Evolutionary conservation across 2,329 filamentous ascomycete species (phyloP), one percentile per base, ranked within the genome.

Genomic region (Beauveria rudraprayagi): DNA sequence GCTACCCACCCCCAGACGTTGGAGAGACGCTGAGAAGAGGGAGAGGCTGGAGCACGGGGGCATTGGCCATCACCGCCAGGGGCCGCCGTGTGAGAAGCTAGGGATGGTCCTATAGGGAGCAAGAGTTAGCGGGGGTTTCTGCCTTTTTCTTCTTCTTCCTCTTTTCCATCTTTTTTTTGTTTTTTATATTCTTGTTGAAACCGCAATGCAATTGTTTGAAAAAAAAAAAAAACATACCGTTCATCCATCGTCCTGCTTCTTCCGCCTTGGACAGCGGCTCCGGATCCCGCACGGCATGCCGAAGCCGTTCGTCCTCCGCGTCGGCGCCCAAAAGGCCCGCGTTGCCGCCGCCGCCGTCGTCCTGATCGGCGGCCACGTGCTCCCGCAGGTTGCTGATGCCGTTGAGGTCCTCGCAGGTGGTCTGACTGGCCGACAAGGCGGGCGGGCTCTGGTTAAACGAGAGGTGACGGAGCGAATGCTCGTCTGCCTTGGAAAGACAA

Each of bases 371-470:
- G 43, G 73, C 70, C 30, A 76, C 71, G 63, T 75, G 73, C 66
- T 78, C 75, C 24, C 80, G 77, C 22, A 77, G 70, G 69, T 83
- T 83, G 65, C 78, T 73, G 64, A 80, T 80, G 64, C 81, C 81
- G 63, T 83, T 83, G 62, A 83, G 72, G 67, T 83, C 81, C 72
- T 82, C 76, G 65, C 80, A 73, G 46, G 81, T 83, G 28, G 81
- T 83, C 54, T 80, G 69, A 54, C 78, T 74, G 22, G 78, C 68
- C 26, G 79, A 75, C 58, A 83, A 70, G 26, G 74, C 75, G 1
- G 78, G 76, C 37, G 81, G 81, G 69, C 75, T 81, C 72, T 83
- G 81, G 69, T 83, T 83, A 75, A 77, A 83, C 30, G 75, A 73
- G 55, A 78, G 76, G 64, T 81, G 79, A 53, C 75, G 69, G 56